Base-by-base conservation (phyloP, 2,329 filamentous ascomycete genomes). In the Didymella lethalis region DNA sequence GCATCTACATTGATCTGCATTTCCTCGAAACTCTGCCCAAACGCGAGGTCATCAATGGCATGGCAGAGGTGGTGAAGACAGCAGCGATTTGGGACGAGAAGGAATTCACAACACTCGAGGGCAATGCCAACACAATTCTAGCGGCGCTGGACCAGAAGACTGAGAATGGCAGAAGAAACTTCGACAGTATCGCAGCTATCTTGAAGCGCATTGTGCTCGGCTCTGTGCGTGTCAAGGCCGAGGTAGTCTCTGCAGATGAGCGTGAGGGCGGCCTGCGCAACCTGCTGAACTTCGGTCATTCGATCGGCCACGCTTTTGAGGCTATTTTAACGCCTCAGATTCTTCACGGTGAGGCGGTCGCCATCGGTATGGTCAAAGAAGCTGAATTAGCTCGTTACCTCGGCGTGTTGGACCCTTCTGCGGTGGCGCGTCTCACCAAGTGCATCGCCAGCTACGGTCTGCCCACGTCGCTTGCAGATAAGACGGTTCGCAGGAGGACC, bases 291-390 rank as follows among this genome's bases (percentile, higher is more conserved):
- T 98, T 97, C 79, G 95, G 95, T 31, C 95, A 99, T 76, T 98
- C 95, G 0, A 98, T 99, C 66, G 95, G 95, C 14, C 95, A 99
- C 78, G 95, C 95, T 18, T 93, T 94, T 69, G 95, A 99, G 79
- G 95, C 95, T 28, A 93, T 99, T 45, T 84, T 98, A 41, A 96
- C 96, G 0, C 95, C 95, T 0, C 94, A 99, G 77, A 88, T 99
- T 36, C 86, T 99, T 7, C 95, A 99, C 72, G 95, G 95, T 61
- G 95, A 99, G 76, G 93, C 91, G 63, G 94, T 99, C 11, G 92
- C 95, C 23, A 96, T 99, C 67, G 95, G 95, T 26, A 99, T 99
- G 95, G 91, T 98, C 59, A 97, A 96, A 76, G 95, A 99, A 78
- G 95, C 94, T 11, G 95, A 98, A 77, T 82, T 99, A 54, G 92